phyloP scores from a whole-genome alignment of 176 grass and related monocot species.

The Ensete ventricosum region DNA sequence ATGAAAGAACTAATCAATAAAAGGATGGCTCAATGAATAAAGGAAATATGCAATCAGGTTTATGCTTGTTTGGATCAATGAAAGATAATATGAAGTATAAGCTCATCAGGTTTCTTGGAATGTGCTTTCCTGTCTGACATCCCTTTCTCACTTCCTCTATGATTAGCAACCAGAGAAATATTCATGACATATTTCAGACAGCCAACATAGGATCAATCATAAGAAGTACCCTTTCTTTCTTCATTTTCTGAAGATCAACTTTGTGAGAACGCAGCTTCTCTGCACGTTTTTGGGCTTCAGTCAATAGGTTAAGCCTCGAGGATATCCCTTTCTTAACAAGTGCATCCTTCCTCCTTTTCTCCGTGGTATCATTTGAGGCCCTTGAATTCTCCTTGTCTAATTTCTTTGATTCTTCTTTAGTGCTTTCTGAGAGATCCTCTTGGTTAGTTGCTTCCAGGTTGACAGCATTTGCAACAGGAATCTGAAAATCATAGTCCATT shows the following conservation, averaged over 20 bases:
- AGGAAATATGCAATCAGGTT: slow-evolving; percentile 10
- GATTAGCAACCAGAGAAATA: slow-evolving; percentile 12
- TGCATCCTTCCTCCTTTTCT: slow-evolving; percentile 76
- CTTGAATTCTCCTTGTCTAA: slow-evolving; percentile 55
- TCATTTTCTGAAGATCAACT: slow-evolving; percentile 78
- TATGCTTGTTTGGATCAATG: neutral
- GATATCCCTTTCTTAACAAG: slow-evolving; percentile 39
- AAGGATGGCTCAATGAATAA: slow-evolving; percentile 33
- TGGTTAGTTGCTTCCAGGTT: slow-evolving; percentile 35
- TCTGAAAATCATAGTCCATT: slow-evolving; percentile 66
- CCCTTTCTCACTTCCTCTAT: neutral
- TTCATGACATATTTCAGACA: neutral
- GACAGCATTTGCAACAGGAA: slow-evolving; percentile 30
- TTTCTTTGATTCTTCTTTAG: slow-evolving; percentile 43
- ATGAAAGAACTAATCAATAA: neutral
- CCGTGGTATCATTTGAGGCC: slow-evolving; percentile 44
- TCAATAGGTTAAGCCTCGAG: slow-evolving; percentile 41
- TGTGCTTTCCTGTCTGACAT: slow-evolving; percentile 18
- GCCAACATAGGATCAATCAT: slow-evolving; percentile 10
- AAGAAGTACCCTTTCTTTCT: slow-evolving; percentile 75
- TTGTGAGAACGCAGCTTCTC: slow-evolving; percentile 79
- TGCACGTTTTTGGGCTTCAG: slow-evolving; percentile 90
- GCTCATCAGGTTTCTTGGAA: slow-evolving; percentile 10
- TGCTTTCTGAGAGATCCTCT: slow-evolving; percentile 32
- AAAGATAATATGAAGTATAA: too few species aligned